Evolutionary conservation across 1,284 basidiomycete genomes (phyloP), one percentile per base, ranked within the genome.

Genomic region (Cryptococcus sp.): DNA sequence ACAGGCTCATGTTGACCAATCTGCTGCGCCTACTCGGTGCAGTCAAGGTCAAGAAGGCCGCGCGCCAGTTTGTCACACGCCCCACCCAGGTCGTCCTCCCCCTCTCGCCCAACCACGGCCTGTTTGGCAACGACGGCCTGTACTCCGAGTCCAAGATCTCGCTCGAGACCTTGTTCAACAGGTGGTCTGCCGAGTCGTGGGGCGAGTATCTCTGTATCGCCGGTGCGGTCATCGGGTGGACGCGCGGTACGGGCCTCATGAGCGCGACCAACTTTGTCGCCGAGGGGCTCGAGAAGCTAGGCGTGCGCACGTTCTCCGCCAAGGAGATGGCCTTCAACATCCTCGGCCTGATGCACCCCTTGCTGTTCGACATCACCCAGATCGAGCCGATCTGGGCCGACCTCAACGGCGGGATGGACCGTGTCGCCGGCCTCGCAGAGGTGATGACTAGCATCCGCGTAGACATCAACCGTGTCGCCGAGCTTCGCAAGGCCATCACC

Each of bases 241-340:
- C 92, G 54, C 90, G 93, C 67, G 95, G 95, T 47, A 98, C 96
- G n/a, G 95, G 94, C 62, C 81, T 98, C 56, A 98, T 98, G 95
- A 87, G 85, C 59, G 88, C 91, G 3, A 95, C 91, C 56, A 96
- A 97, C 80, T 91, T 89, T 52, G 87, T 98, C 54, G 91, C 96
- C 44, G 90, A 96, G 62, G 91, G 93, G 60, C 84, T 98, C 50
- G 95, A 98, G 80, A 84, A 87, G 64, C 85, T 91, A 63, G 95
- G 96, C 66, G 89, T 96, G 61, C 86, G 95, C 67, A 98, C 96
- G 4, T 98, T 98, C 85, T 96, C 92, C 3, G 89, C 94, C 49
- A 97, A 97, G 81, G 95, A 98, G 81, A 98, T 98, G 95, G 93
- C 94, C 3, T 98, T 98, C 86, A 98, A 98, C 80, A 91, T 98